Evolutionary conservation across 2,329 filamentous ascomycete genomes (phyloP).

Genomic region (Blumeriella jaapii): DNA sequence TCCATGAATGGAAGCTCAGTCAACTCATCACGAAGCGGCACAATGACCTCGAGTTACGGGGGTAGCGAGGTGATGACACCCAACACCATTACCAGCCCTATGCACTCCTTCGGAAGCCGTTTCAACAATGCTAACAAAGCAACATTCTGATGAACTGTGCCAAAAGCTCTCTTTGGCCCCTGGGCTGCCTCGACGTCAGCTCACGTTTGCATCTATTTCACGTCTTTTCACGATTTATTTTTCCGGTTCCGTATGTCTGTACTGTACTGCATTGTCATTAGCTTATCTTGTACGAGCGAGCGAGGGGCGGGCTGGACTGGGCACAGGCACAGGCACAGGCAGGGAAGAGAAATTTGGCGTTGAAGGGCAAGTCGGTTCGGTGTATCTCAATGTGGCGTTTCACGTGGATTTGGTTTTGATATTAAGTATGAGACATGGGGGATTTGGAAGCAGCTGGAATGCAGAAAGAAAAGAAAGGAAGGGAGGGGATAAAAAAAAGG

Average conservation of each 20-base stretch:
- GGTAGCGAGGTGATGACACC: conserved; percentile 23
- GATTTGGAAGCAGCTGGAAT: too few species aligned
- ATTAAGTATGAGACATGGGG: too few species aligned
- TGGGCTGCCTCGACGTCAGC: conserved; percentile 1
- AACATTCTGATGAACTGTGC: conserved; percentile 12
- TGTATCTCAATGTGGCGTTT: too few species aligned
- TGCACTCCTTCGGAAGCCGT: conserved; percentile 18
- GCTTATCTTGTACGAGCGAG: too few species aligned
- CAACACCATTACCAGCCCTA: conserved; percentile 20
- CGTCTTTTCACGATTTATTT: not conserved
- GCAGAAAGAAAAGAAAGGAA: too few species aligned
- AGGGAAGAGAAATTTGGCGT: too few species aligned
- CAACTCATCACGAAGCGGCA: conserved; percentile 22
- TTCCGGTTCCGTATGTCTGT: not conserved
- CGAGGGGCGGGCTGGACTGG: too few species aligned
- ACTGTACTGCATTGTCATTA: conserved; percentile 4
- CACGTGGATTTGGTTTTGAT: too few species aligned
- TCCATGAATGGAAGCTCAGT: conserved; percentile 18
- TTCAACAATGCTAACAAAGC: conserved; percentile 23
- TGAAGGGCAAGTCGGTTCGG: too few species aligned
- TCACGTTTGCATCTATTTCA: too few species aligned
- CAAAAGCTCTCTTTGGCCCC: not conserved
- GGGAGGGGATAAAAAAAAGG: too few species aligned
- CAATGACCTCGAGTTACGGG: conserved; percentile 24
- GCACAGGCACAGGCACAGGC: too few species aligned